These are phyloP conservation scores for Mortierella hygrophila DNA, from an alignment of 192 early-diverging fungal species.

Conservation along the genomic window DNA sequence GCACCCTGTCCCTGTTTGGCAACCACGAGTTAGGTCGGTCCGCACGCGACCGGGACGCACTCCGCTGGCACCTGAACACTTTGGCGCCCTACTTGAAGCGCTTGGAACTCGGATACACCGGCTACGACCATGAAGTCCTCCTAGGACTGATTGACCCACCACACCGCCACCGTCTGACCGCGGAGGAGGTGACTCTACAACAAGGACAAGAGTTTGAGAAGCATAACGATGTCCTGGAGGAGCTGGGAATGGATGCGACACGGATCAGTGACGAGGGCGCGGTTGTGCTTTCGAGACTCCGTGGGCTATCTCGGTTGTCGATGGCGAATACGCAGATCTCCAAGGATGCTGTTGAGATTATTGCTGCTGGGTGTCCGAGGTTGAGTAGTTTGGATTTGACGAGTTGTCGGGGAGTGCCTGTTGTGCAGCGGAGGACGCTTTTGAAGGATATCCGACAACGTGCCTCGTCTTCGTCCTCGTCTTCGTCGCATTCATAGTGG, in stretches of 20 bases:
- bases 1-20: conserved; percentile 40
- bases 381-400: conserved; percentile 38
- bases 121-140: conserved; percentile 13
- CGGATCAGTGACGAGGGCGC: conserved; percentile 21
- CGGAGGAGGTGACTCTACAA: not conserved
- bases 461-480: not conserved
- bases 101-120: conserved; percentile 41
- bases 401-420: conserved; percentile 39
- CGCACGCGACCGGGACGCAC: not conserved
- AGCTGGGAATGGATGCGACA: conserved; percentile 45
- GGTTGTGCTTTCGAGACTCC: conserved; percentile 12
- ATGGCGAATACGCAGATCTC: conserved; percentile 30
- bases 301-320: conserved; percentile 27
- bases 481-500: no score
- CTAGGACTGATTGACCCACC: conserved; percentile 8
- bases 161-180: not conserved
- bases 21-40: conserved; percentile 27
- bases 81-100: conserved; percentile 20
- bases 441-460: conserved; percentile 26
- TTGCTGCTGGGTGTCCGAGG: conserved; percentile 12
- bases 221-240: conserved; percentile 18
- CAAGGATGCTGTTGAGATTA: conserved; percentile 22
- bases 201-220: not conserved
- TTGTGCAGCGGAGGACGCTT: conserved; percentile 30
- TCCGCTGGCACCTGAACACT: conserved; percentile 13